Conservation (phyloP, 305 asterid genomes). For the Fraxinus greggii region DNA sequence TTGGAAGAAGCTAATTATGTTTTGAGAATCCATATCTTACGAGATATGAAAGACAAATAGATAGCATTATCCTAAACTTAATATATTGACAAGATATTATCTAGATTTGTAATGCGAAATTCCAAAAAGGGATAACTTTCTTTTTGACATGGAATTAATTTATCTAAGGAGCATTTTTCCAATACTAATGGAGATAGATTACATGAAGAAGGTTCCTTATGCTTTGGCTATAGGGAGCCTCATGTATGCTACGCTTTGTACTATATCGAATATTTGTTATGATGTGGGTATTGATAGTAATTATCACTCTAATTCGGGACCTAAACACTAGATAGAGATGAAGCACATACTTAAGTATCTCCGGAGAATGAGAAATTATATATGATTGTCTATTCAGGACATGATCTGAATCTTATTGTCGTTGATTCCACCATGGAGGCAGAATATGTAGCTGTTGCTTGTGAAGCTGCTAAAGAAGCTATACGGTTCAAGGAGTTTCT, state of each 20-base stretch:
- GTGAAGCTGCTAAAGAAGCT: not conserved
- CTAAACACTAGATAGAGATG: not conserved
- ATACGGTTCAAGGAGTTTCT: not conserved
- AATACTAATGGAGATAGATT: not conserved
- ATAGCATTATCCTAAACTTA: not conserved
- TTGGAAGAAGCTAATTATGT: not conserved
- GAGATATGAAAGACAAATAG: not conserved
- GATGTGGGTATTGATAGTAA: not conserved
- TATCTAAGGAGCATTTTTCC: not conserved
- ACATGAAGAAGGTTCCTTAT: not conserved
- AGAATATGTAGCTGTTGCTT: not conserved
- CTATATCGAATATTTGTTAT: not conserved
- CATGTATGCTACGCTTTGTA: not conserved
- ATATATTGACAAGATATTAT: too few relatives aligned
- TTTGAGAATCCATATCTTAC: not conserved
- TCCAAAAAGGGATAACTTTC: not conserved
- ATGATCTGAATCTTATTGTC: too few relatives aligned
- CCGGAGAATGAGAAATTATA: not conserved
- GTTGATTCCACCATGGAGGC: not conserved
- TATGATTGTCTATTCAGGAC: not conserved
- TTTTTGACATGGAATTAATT: not conserved
- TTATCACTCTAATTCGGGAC: not conserved
- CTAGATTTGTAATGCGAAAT: not conserved
- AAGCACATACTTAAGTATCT: not conserved
- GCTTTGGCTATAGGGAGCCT: not conserved